phyloP scores from a whole-genome alignment of 2,329 filamentous ascomycete species.

The Akanthomyces lecanii region DNA sequence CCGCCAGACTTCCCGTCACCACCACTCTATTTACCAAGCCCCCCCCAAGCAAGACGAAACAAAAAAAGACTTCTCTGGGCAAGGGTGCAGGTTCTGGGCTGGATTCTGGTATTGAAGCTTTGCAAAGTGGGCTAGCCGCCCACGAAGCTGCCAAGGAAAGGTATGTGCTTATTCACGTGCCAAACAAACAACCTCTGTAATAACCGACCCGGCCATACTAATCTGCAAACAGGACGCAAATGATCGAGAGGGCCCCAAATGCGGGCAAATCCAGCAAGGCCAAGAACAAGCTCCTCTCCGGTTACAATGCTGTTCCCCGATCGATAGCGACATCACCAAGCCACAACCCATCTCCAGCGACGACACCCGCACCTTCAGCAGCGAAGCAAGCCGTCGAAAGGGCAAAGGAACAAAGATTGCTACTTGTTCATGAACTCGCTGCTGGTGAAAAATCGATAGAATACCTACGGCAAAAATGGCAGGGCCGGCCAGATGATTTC shows the following conservation, averaged over 20 bases:
- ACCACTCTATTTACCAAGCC: conserved; percentile 48
- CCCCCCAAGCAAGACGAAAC: conserved; percentile 27
- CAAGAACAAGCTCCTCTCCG: conserved; percentile 42
- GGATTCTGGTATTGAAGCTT: conserved; percentile 47
- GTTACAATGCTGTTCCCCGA: conserved; percentile 34
- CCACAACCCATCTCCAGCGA: conserved; percentile 51
- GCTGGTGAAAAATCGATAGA: conserved; percentile 48
- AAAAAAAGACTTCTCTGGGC: conserved; percentile 28
- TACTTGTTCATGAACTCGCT: conserved; percentile 59
- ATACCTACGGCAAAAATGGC: conserved; percentile 47
- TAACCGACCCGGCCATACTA: conserved; percentile 23
- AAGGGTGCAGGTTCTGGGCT: conserved; percentile 38
- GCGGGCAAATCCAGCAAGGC: conserved; percentile 34
- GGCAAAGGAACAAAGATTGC: conserved; percentile 48
- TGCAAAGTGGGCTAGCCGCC: conserved; percentile 41
- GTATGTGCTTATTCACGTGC: conserved; percentile 24
- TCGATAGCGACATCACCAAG: conserved; percentile 52
- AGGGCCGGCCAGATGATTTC: conserved; percentile 51
- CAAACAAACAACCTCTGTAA: neutral
- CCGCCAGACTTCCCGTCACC: conserved; percentile 47
- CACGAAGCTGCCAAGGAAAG: conserved; percentile 34
- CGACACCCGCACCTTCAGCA: conserved; percentile 45
- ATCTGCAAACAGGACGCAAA: conserved; percentile 30
- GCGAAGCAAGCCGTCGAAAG: conserved; percentile 50
- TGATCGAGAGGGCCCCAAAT: conserved; percentile 32